Evolutionary conservation across 257 asterid species (phyloP), one percentile per base, ranked within the genome.

Genomic region (Catharanthus roseus): DNA sequence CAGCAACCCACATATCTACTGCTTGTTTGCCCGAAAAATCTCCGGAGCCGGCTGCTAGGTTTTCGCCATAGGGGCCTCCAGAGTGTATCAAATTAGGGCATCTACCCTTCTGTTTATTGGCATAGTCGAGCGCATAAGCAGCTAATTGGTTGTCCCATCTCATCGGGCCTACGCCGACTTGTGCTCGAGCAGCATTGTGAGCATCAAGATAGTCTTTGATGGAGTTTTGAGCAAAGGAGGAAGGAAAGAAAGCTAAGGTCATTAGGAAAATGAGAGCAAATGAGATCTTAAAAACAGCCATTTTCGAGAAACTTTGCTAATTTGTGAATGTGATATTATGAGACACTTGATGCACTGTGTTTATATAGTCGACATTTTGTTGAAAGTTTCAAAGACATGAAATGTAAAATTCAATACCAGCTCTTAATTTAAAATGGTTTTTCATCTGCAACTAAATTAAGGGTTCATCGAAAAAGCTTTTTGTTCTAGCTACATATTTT

Each of bases 91-190:
- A 34, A 2, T 50, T 71, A 29, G 79, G 78, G 75, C 92, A 86
- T 4, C 72, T 85, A 0, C 77, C 77, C 2, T 24, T 4, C 73
- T 84, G 77, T 5, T 42, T 38, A 15, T 73, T 79, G 3, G 75
- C 92, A 26, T 87, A 88, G 71, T 68, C 72, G 0, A 41, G 81
- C 7, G 89, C 91, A 15, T 68, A 88, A 41, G 69, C 51, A 0
- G 85, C 91, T 38, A 88, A 67, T 0, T 15, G 69, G 6, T 69
- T 71, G 55, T 85, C 86, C 95, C 93, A 87, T 0, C 38, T 65
- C 74, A 82, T 71, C 16, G 81, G 80, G 0, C 82, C 83, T 0
- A 80, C 82, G 15, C 77, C 74, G 1, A 81, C 78, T 41, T 51
- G 31, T 15, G 74, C 45, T 10, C 85, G 80, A 3, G 78, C 80